Conservation (phyloP, 2,329 filamentous ascomycete species). For the Exophiala bonariae region DNA sequence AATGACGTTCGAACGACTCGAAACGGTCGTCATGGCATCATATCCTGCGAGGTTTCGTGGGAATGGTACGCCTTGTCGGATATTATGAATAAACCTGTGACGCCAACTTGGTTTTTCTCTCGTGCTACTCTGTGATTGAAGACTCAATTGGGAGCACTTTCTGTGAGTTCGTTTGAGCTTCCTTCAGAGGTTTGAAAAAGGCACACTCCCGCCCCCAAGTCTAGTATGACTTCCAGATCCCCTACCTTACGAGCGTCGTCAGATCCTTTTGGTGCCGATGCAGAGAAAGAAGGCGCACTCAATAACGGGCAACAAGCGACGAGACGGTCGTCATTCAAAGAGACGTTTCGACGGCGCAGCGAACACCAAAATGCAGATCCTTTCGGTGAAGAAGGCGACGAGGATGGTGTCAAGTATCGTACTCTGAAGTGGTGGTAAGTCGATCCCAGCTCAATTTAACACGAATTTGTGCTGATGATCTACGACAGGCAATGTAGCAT, state of each 20-base stretch:
- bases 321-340: slow-evolving; percentile 10
- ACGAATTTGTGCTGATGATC: not conserved
- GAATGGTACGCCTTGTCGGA: too few relatives aligned
- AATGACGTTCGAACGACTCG: too few relatives aligned
- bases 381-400: slow-evolving; percentile 19
- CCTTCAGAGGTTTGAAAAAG: too few relatives aligned
- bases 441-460: too few relatives aligned
- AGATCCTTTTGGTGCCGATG: slow-evolving; percentile 14
- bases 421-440: slow-evolving; percentile 25
- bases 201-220: too few relatives aligned
- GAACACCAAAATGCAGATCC: slow-evolving; percentile 16
- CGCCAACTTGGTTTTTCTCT: too few relatives aligned
- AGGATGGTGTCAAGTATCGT: slow-evolving; percentile 22
- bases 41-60: too few relatives aligned
- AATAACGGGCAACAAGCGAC: not conserved
- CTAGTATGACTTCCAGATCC: not conserved
- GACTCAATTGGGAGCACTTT: too few relatives aligned
- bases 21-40: too few relatives aligned
- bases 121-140: too few relatives aligned
- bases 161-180: too few relatives aligned
- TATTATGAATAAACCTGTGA: too few relatives aligned
- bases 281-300: slow-evolving; percentile 6
- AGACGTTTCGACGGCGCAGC: slow-evolving; percentile 10
- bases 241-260: slow-evolving; percentile 13
- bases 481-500: slow-evolving; percentile 20